Percentiles rank a stretch among this genome's conserved stretches.
These are phyloP conservation scores for Aspergillus ostianus DNA, from an alignment of 495 filamentous ascomycete species.

Conservation along the genomic window DNA sequence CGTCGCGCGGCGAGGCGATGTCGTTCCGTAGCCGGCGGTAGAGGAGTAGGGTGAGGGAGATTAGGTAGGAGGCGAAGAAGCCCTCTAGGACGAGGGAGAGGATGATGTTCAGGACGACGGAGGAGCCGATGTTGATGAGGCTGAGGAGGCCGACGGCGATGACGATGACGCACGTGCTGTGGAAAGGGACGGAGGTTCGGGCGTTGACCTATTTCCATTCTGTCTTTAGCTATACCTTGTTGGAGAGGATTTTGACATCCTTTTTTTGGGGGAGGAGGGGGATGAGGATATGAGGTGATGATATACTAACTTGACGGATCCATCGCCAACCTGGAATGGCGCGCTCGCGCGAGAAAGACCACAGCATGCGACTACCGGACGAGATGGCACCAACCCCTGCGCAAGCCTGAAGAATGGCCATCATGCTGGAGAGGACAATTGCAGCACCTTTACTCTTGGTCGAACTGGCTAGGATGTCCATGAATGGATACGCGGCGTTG, in stretches of 20 bases:
- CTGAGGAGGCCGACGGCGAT: slow-evolving; percentile 26
- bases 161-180: slow-evolving; percentile 28
- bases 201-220: slow-evolving; percentile 14
- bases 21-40: slow-evolving; percentile 32
- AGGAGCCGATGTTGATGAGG: slow-evolving; percentile 44
- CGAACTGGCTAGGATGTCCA: background rate
- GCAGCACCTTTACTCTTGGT: background rate
- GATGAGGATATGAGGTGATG: background rate
- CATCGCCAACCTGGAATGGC: slow-evolving; percentile 52
- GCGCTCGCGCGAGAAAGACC: slow-evolving; percentile 58
- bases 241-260: no score
- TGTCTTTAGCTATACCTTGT: no score
- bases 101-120: slow-evolving; percentile 41
- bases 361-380: slow-evolving; percentile 49
- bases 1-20: slow-evolving; percentile 16
- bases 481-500: slow-evolving; percentile 13
- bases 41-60: slow-evolving; percentile 40
- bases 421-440: slow-evolving; percentile 26
- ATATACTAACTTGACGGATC: slow-evolving; percentile 36
- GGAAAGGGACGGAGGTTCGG: slow-evolving; percentile 21
- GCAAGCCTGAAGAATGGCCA: slow-evolving; percentile 29
- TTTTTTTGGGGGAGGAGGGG: no score
- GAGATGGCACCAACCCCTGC: slow-evolving; percentile 46
- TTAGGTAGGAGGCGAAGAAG: slow-evolving; percentile 42
- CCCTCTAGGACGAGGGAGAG: slow-evolving; percentile 39